Base-by-base conservation (phyloP, 257 asterid species). In the Penstemon davidsonii region DNA sequence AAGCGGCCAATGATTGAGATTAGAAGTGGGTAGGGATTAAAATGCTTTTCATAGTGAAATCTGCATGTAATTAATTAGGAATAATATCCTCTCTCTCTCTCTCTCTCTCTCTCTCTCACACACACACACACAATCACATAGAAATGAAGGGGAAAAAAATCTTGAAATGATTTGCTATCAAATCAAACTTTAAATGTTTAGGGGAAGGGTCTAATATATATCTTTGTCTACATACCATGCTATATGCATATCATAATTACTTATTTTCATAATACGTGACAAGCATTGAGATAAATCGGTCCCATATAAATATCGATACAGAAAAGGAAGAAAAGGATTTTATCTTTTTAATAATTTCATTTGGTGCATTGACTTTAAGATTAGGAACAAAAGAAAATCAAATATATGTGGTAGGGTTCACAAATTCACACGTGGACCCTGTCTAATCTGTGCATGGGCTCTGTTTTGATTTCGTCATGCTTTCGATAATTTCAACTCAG, bases 401-500 rank as follows among this genome's bases (percentile, higher is more conserved):
- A 39, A 50, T 64, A 19, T 25, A 25, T 25, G 33, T 69, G 42
- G 61, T 49, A 25, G 61, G 72, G 75, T 63, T 42, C 52, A 39
- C 36, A 8, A 76, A 66, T 67, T 61, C 25, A 70, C 58, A 80
- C 71, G 81, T 75, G 79, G 80, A 71, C 51, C 8, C 2, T 39
- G 80, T 51, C 60, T 55, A 38, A 39, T 25, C 68, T 44, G 50
- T 82, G 78, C 78, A 76, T 77, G 74, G 71, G 58, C 64, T 67
- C 59, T 73, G 70, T 67, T 71, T 64, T 74, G 66, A 57, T 73
- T 59, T 78, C 87, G 92, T 89, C 98, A 92, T 84, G 98, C 96
- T 89, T 77, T 78, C 95, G 96, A 65, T 49, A 70, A 81, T 64
- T 78, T 80, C 73, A 82, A 71, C 80, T 80, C 76, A 79, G 64